Percentiles rank a stretch among this genome's conserved stretches.
phyloP scores from a whole-genome alignment of 1,284 basidiomycete genomes.

The Pholiota adiposa region DNA sequence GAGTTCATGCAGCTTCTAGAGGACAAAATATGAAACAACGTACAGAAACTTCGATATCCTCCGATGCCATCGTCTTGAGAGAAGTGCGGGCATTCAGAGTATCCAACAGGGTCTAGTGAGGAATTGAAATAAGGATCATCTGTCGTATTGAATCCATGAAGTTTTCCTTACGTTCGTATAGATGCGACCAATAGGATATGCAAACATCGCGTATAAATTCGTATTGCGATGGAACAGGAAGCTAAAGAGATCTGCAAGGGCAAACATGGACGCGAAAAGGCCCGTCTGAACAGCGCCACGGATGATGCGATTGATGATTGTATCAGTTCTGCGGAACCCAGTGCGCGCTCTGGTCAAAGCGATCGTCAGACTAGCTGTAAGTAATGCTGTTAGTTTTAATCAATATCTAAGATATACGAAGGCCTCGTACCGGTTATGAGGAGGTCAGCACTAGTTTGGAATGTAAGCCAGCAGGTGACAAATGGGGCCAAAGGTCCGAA shows the following conservation, averaged over 20 bases:
- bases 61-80: conserved; percentile 30
- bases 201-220: conserved; percentile 48
- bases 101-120: conserved; percentile 43
- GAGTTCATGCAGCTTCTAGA: conserved; percentile 1
- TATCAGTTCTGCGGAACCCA: conserved; percentile 49
- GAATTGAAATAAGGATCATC: too few relatives aligned
- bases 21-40: background rate
- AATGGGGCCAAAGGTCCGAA: conserved; percentile 27
- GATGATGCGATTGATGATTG: conserved; percentile 48
- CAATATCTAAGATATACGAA: background rate
- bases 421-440: conserved; percentile 41
- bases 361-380: conserved; percentile 35
- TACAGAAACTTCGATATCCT: background rate
- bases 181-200: conserved; percentile 47
- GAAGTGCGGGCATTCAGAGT: conserved; percentile 41
- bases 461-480: conserved; percentile 43
- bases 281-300: conserved; percentile 52
- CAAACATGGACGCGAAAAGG: conserved; percentile 48
- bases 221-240: conserved; percentile 43
- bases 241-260: conserved; percentile 44
- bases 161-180: conserved; percentile 43
- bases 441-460: conserved; percentile 44
- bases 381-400: background rate
- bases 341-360: conserved; percentile 43
- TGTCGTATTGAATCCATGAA: too few relatives aligned